These are phyloP conservation scores for Acidomyces sp. DNA, from an alignment of 495 filamentous ascomycete genomes.

Conservation along the genomic window DNA sequence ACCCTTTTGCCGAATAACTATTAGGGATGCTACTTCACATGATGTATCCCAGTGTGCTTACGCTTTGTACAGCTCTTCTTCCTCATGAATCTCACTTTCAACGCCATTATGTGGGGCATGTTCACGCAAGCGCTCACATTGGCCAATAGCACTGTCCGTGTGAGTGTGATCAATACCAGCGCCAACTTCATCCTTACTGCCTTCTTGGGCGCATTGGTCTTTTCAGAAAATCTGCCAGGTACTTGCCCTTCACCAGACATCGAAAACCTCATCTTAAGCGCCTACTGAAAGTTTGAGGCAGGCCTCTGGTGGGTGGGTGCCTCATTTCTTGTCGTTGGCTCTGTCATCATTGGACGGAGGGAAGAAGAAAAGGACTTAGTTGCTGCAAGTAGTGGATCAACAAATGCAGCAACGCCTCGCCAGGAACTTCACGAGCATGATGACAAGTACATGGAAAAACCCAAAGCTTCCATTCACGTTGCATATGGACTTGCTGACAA, in stretches of 20 bases:
- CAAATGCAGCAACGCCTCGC: no score
- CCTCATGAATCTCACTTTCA: conserved; percentile 75
- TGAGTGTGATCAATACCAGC: conserved; percentile 84
- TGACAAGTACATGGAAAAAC: no score
- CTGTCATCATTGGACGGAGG: conserved; percentile 76
- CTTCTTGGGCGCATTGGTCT: conserved; percentile 62
- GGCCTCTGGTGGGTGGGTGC: conserved; percentile 83
- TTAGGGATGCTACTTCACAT: no score
- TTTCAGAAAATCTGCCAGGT: conserved; percentile 54
- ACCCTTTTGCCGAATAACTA: background rate
- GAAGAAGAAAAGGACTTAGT: conserved; percentile 40
- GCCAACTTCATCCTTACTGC: conserved; percentile 89
- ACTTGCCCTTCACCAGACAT: conserved; percentile 2
- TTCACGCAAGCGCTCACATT: conserved; percentile 74
- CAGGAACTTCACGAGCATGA: conserved; percentile 14
- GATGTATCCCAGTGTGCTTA: no score
- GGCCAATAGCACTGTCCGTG: conserved; percentile 73
- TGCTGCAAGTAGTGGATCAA: conserved; percentile 1
- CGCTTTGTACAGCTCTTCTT: conserved; percentile 55
- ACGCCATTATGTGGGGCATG: conserved; percentile 88
- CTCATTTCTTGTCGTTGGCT: conserved; percentile 69
- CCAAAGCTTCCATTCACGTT: no score
- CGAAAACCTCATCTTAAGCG: background rate
- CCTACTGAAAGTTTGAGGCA: background rate
- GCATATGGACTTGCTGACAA: no score